phyloP scores from a whole-genome alignment of 2,329 filamentous ascomycete genomes.

The Colletotrichum salicis region DNA sequence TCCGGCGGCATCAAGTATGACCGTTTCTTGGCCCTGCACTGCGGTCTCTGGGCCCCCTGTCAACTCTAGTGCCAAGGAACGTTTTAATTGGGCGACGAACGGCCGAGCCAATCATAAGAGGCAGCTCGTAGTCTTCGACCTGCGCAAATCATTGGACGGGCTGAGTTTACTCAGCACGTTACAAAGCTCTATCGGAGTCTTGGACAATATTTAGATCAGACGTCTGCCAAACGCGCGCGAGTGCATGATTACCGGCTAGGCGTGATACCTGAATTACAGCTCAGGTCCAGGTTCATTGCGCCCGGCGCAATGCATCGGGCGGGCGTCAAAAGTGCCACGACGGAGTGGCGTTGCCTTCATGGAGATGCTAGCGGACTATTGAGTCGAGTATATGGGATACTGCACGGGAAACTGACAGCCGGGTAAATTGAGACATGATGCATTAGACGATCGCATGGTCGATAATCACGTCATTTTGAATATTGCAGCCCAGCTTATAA shows the following conservation, averaged over 20 bases:
- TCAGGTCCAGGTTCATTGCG: neutral
- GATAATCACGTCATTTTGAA: too few species aligned
- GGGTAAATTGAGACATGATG: neutral
- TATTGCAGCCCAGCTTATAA: too few species aligned
- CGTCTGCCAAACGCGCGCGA: neutral
- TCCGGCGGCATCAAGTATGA: neutral
- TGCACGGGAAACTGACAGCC: too few species aligned
- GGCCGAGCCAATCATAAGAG: neutral
- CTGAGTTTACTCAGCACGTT: neutral
- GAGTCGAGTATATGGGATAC: too few species aligned
- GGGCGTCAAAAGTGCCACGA: too few species aligned
- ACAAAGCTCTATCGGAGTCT: neutral
- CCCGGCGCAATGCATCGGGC: too few species aligned
- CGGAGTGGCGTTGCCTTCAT: neutral
- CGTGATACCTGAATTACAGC: neutral
- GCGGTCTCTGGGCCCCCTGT: neutral
- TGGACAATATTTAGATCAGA: neutral
- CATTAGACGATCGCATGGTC: too few species aligned
- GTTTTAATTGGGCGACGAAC: slow-evolving; percentile 2
- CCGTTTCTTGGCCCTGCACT: slow-evolving; percentile 15
- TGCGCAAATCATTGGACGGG: slow-evolving; percentile 2
- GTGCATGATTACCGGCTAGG: neutral
- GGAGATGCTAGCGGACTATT: too few species aligned
- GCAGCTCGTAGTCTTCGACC: neutral
- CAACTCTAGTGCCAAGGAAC: neutral